Conservation (phyloP, 352 stramenopile genomes). For the Globisporangium middletonii region DNA sequence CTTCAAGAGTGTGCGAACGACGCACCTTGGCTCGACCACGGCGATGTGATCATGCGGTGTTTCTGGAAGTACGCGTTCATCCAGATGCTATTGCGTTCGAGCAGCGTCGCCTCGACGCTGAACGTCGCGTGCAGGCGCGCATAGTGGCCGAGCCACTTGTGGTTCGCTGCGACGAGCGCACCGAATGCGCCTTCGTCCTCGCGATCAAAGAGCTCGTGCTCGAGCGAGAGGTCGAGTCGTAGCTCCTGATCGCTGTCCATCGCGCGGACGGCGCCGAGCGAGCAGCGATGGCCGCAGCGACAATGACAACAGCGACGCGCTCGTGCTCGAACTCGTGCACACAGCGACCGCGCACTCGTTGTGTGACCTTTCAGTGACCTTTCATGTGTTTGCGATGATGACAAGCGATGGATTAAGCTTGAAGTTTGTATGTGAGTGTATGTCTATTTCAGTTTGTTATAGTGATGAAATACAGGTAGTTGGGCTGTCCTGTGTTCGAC, state of each 20-base stretch:
- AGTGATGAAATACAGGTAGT: no score
- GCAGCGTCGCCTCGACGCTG: slow-evolving; percentile 39
- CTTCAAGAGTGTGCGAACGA: neutral
- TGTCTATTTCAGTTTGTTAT: no score
- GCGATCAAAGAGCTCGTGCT: slow-evolving; percentile 9
- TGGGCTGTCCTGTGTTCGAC: no score
- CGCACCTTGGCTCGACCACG: slow-evolving; percentile 46
- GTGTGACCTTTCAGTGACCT: no score
- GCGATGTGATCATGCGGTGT: slow-evolving; percentile 57
- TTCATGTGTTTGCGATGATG: no score
- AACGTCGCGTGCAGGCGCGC: slow-evolving; percentile 50
- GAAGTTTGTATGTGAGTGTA: no score
- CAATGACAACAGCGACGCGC: no score
- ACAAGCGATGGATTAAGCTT: no score
- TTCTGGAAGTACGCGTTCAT: slow-evolving; percentile 84
- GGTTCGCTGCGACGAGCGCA: slow-evolving; percentile 51
- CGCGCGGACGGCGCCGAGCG: neutral
- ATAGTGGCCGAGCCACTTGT: slow-evolving; percentile 59
- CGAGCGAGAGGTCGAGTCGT: slow-evolving; percentile 33
- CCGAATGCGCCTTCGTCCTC: slow-evolving; percentile 34
- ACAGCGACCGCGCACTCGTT: no score
- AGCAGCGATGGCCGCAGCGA: no score
- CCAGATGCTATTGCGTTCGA: slow-evolving; percentile 71
- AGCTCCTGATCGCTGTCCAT: slow-evolving; percentile 21
- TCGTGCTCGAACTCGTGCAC: no score